phyloP scores from a whole-genome alignment of 1,284 basidiomycete genomes.

The Sanghuangporus weigelae region DNA sequence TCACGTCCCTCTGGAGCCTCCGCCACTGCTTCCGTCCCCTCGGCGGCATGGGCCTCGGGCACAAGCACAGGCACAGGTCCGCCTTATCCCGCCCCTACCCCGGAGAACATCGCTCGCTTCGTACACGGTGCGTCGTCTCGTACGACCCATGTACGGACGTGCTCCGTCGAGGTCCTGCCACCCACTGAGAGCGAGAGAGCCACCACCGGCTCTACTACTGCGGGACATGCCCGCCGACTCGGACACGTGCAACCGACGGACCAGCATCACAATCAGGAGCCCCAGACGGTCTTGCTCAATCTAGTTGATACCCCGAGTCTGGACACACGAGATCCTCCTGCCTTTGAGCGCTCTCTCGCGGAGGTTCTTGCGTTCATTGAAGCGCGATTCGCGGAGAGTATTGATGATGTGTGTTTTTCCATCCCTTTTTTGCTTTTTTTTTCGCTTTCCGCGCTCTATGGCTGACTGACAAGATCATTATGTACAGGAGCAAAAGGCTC shows the following conservation, averaged over 20 bases:
- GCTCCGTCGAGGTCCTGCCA: constrained; percentile 8
- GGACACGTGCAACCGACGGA: not conserved
- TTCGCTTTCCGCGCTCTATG: not conserved
- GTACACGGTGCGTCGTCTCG: not conserved
- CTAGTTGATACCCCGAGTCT: constrained; percentile 18
- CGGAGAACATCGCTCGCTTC: not conserved
- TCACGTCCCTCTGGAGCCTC: not conserved
- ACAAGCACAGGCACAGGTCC: not conserved
- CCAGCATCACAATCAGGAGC: not conserved
- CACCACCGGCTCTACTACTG: not conserved
- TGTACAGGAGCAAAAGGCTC: constrained; percentile 24
- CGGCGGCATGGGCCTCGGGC: not conserved
- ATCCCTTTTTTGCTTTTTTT: not conserved
- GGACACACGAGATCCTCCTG: constrained; percentile 11
- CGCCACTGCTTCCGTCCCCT: not conserved
- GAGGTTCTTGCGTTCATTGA: constrained; percentile 22
- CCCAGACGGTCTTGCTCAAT: constrained; percentile 17
- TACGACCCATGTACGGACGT: constrained; percentile 3
- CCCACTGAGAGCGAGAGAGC: not conserved
- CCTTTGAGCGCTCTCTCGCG: constrained; percentile 23
- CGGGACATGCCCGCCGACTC: not conserved
- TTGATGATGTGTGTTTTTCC: constrained; percentile 15
- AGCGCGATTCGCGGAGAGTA: constrained; percentile 17
- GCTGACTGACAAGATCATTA: not conserved
- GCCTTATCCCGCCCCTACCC: not conserved